Evolutionary conservation across 129 eudicot species (phyloP), one percentile per base, ranked within the genome.

Genomic region (Logfia minima): DNA sequence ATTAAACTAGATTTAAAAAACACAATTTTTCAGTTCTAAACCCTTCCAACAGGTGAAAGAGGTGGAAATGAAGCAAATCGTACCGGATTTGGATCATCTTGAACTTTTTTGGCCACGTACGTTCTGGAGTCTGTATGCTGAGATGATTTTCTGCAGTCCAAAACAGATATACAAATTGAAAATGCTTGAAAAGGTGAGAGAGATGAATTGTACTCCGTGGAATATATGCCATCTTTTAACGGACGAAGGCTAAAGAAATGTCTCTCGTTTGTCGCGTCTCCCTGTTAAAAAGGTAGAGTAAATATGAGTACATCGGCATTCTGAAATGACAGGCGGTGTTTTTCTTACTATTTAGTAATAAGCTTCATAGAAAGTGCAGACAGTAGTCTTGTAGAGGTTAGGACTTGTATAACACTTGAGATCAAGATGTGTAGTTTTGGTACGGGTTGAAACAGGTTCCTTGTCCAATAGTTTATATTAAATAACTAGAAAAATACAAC

Each of bases 161-260:
- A 16, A 75, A 86, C 75, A n/a, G 96, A 88, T 51, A 93, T 79
- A 45, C 90, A 86, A 35, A 85, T 83, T 8, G 95, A 87, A 82
- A 93, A 88, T 17, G 92, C 95, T 77, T 93, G 96, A 60, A 90
- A 80, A 67, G 82, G 65, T 45, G 96, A 76, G 66, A 93, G 68
- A 5, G 95, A 82, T 11, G 96, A 88, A 75, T 82, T 73, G 59
- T 87, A 93, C 68, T 90, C 92, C 11, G 88, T 84, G 0, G 96
- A 85, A 76, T 61, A 87, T 52, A 90, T 88, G 26, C 88, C 88
- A 72, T 90, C 93, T 80, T 87, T 84, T 37, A 87, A 77, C 8
- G 84, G 79, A 11, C 87, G 74, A 75, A 93, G 70, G 76, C 71
- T 85, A 85, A 93, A 85, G 22, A 83, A 72, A 19, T 81, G 85